Evolutionary conservation across 139 green algal species (phyloP).

Genomic region (Zygnema circumcarinatum): DNA sequence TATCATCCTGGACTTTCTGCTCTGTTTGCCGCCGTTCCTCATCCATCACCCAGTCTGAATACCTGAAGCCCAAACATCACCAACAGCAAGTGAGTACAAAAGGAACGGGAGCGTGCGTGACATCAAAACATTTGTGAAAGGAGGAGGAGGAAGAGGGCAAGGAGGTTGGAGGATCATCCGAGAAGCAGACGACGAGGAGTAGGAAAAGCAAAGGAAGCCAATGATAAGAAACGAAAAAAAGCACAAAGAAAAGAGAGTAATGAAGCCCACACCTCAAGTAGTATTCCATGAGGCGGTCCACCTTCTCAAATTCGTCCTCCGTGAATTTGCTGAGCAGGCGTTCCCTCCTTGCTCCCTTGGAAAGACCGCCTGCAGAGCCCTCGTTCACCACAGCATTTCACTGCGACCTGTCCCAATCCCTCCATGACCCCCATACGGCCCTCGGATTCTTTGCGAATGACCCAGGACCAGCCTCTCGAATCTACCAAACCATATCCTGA

Average conservation of each 20-base stretch:
- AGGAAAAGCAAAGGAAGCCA: too few species aligned
- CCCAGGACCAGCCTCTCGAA: too few species aligned
- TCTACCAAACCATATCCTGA: too few species aligned
- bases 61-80: constrained; percentile 4
- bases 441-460: too few species aligned
- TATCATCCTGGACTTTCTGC: constrained; percentile 31
- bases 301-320: constrained; percentile 96
- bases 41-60: constrained; percentile 17
- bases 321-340: constrained; percentile 94
- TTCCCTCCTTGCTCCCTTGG: constrained; percentile 65
- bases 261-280: constrained; percentile 52
- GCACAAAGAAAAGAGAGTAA: too few species aligned
- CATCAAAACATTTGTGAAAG: too few species aligned
- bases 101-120: not conserved
- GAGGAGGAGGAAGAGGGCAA: too few species aligned
- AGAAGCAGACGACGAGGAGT: too few species aligned
- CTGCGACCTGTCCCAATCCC: not conserved
- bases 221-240: too few species aligned
- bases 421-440: not conserved
- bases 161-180: too few species aligned
- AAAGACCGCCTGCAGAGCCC: constrained; percentile 31
- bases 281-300: constrained; percentile 93
- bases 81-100: not conserved
- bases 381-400: constrained; percentile 15
- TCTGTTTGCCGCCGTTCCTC: constrained; percentile 56